Conservation (phyloP, 2,329 filamentous ascomycete species). For the Talaromyces funiculosus region DNA sequence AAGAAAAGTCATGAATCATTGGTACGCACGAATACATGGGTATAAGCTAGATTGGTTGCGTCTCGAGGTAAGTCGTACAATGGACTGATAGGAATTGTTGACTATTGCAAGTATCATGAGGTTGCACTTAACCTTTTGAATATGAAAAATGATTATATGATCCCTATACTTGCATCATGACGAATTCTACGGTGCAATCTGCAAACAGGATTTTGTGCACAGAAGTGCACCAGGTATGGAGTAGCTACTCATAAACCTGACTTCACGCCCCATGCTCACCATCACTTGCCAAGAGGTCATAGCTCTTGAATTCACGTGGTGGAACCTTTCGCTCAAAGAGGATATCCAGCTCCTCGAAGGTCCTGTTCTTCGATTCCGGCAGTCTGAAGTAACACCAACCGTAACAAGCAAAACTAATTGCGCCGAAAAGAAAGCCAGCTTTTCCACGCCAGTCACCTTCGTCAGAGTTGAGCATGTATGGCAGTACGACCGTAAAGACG, state of each 20-base stretch:
- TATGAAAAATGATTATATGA: not conserved
- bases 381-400: constrained; percentile 34
- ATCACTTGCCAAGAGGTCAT: constrained; percentile 9
- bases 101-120: not conserved
- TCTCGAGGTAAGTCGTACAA: not conserved
- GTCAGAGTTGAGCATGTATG: constrained; percentile 19
- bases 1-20: not conserved
- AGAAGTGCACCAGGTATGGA: not conserved
- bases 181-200: not conserved
- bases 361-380: constrained; percentile 33
- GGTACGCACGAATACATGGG: not conserved
- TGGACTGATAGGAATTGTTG: not conserved
- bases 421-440: constrained; percentile 27
- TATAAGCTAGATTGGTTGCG: not conserved
- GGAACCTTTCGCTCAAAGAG: constrained; percentile 35
- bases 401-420: constrained; percentile 21
- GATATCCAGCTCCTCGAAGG: constrained; percentile 37
- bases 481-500: constrained; percentile 13
- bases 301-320: constrained; percentile 29
- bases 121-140: not conserved
- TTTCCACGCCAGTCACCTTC: constrained; percentile 26
- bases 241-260: not conserved
- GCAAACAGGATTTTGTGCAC: not conserved
- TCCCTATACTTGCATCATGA: not conserved
- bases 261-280: not conserved